These are phyloP conservation scores for Hericium rajendrae DNA, from an alignment of 768 basidiomycete species.

Conservation along the genomic window DNA sequence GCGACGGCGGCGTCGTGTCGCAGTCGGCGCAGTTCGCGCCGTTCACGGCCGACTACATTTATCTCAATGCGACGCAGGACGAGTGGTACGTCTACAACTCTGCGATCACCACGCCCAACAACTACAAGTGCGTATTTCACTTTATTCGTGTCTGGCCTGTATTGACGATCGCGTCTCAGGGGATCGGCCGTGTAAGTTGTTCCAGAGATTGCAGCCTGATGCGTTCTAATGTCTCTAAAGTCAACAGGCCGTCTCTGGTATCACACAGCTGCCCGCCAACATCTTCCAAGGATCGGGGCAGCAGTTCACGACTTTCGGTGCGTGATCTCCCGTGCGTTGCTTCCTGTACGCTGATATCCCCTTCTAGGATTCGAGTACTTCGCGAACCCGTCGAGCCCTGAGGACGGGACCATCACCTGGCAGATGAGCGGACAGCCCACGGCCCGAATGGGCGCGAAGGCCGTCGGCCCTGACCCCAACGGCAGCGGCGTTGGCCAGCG, in stretches of 20 bases:
- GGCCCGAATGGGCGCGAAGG: conserved; percentile 41
- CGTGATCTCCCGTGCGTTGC: conserved; percentile 6
- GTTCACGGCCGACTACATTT: conserved; percentile 37
- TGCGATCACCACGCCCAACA: conserved; percentile 25
- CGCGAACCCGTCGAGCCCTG: conserved; percentile 43
- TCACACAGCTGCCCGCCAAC: conserved; percentile 39
- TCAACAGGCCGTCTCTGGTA: conserved; percentile 39
- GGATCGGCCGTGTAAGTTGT: conserved; percentile 41
- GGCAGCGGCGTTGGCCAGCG: conserved; percentile 51
- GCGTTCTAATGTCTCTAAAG: conserved; percentile 9
- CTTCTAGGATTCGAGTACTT: conserved; percentile 65
- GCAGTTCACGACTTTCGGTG: conserved; percentile 39
- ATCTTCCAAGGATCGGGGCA: conserved; percentile 52
- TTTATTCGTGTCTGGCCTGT: not conserved
- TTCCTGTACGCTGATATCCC: not conserved
- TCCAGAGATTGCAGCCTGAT: not conserved
- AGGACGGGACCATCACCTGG: conserved; percentile 69
- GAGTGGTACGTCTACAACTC: conserved; percentile 27
- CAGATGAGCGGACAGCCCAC: conserved; percentile 45
- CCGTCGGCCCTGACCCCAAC: conserved; percentile 40
- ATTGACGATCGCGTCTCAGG: conserved; percentile 12
- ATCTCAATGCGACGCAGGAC: conserved; percentile 24
- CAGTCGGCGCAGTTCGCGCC: conserved; percentile 70
- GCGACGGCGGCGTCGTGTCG: conserved; percentile 49
- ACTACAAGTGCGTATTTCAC: conserved; percentile 23